These are phyloP conservation scores for Erysimum cheiranthoides DNA, from an alignment of 345 rosid species.

Conservation along the genomic window DNA sequence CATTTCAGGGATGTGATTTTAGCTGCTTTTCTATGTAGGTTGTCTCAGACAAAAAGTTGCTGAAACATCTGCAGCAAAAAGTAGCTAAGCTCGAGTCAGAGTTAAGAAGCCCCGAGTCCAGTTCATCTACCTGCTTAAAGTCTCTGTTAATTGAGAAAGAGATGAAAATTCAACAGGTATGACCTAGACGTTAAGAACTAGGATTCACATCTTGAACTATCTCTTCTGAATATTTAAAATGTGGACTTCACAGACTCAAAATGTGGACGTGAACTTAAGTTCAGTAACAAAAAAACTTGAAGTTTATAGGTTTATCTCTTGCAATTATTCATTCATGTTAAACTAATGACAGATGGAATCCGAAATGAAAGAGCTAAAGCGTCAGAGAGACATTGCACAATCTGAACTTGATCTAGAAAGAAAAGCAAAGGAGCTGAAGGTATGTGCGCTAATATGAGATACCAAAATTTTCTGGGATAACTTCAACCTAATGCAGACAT, in stretches of 20 bases:
- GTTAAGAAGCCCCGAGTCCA: conserved; percentile 75
- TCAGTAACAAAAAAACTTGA: neutral
- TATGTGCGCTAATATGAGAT: conserved; percentile 38
- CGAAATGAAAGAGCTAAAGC: conserved; percentile 92
- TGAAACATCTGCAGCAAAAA: conserved; percentile 87
- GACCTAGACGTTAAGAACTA: conserved; percentile 17
- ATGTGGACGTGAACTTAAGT: neutral
- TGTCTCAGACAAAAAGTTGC: conserved; percentile 69
- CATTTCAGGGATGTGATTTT: conserved; percentile 22
- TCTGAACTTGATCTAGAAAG: conserved; percentile 80
- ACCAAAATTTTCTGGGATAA: neutral
- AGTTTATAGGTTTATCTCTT: neutral
- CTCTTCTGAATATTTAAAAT: conserved; percentile 13
- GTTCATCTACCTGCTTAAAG: conserved; percentile 64
- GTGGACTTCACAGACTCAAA: neutral
- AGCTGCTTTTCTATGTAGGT: conserved; percentile 54
- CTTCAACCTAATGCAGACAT: conserved; percentile 12
- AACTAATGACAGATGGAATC: conserved; percentile 70
- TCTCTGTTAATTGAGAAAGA: conserved; percentile 72
- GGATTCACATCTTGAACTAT: conserved; percentile 5
- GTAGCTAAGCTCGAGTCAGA: conserved; percentile 96
- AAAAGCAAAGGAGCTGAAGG: conserved; percentile 76
- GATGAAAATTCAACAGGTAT: conserved; percentile 77
- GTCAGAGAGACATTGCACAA: conserved; percentile 90
- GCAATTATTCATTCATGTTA: neutral